Evolutionary conservation across 1,284 basidiomycete species (phyloP).

Genomic region (Cutaneotrichosporon cyanovorans): DNA sequence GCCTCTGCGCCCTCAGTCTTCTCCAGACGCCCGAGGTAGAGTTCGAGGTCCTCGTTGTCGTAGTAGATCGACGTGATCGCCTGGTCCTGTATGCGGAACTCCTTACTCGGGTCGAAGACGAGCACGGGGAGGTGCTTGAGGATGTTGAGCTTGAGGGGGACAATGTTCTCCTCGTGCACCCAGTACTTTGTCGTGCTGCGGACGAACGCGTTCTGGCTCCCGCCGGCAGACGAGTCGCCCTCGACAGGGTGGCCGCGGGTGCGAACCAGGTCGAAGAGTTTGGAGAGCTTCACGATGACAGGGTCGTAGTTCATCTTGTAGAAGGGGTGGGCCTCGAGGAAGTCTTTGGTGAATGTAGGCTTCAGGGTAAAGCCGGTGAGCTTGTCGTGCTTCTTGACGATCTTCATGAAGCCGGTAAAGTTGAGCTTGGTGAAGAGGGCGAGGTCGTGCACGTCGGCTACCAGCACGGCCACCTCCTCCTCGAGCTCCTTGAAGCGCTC

Average conservation of each 20-base stretch:
- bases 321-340: conserved; percentile 90
- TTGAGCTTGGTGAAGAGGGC: conserved; percentile 93
- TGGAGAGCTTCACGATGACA: conserved; percentile 93
- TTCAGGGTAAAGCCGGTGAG: conserved; percentile 55
- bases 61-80: conserved; percentile 55
- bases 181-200: conserved; percentile 98
- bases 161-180: conserved; percentile 93
- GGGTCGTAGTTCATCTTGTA: conserved; percentile 64
- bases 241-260: conserved; percentile 90
- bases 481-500: conserved; percentile 83
- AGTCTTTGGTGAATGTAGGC: conserved; percentile 68
- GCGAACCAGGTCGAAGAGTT: conserved; percentile 89
- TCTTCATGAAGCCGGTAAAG: conserved; percentile 98
- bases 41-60: conserved; percentile 90
- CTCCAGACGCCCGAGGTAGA: conserved; percentile 95
- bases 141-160: conserved; percentile 92
- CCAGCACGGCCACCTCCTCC: conserved; percentile 89
- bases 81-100: conserved; percentile 81
- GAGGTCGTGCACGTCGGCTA: conserved; percentile 96
- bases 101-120: conserved; percentile 93
- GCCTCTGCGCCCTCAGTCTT: conserved; percentile 99
- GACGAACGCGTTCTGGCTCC: conserved; percentile 92
- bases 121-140: conserved; percentile 87
- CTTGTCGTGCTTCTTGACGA: conserved; percentile 83
- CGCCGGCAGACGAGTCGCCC: conserved; percentile 89